A percentile compares a stretch with the other conserved stretches of the same genome.
These are phyloP conservation scores for Phanerochaete carnosa DNA, from an alignment of 768 basidiomycete genomes.

Conservation along the genomic window DNA sequence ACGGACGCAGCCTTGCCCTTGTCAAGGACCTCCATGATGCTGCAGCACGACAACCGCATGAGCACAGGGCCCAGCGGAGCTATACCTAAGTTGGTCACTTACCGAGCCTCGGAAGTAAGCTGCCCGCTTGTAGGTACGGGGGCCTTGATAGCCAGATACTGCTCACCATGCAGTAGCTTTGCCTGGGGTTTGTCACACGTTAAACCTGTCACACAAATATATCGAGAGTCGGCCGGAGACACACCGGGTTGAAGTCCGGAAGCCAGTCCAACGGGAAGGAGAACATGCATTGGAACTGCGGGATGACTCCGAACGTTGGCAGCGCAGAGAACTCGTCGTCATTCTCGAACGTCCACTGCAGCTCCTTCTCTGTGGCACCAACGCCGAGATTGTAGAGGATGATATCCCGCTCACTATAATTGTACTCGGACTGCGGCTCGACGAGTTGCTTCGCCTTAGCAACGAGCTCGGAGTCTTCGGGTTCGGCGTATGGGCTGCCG, in stretches of 20 bases:
- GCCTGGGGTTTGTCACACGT: conserved; percentile 46
- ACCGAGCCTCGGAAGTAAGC: conserved; percentile 73
- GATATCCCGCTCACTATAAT: conserved; percentile 85
- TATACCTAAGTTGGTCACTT: conserved; percentile 18
- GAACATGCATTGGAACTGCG: conserved; percentile 76
- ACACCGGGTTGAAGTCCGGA: conserved; percentile 90
- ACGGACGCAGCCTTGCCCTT: conserved; percentile 95
- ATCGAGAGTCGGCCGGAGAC: conserved; percentile 19
- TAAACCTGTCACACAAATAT: not conserved
- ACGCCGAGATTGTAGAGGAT: conserved; percentile 94
- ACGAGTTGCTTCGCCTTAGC: conserved; percentile 71
- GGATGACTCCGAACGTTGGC: conserved; percentile 94
- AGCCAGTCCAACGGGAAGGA: conserved; percentile 78
- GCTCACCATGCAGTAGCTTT: conserved; percentile 97
- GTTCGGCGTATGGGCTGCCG: conserved; percentile 55
- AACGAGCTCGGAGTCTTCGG: conserved; percentile 82
- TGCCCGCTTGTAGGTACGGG: conserved; percentile 85
- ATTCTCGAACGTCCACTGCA: conserved; percentile 89
- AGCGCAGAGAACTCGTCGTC: conserved; percentile 82
- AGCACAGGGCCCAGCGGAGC: not conserved
- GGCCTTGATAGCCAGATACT: conserved; percentile 83
- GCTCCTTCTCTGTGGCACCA: conserved; percentile 89
- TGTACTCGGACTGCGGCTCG: conserved; percentile 55
- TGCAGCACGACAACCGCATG: conserved; percentile 23
- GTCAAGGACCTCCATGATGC: conserved; percentile 77